phyloP scores from a whole-genome alignment of 2,329 filamentous ascomycete species.

The Coniochaeta sp. region DNA sequence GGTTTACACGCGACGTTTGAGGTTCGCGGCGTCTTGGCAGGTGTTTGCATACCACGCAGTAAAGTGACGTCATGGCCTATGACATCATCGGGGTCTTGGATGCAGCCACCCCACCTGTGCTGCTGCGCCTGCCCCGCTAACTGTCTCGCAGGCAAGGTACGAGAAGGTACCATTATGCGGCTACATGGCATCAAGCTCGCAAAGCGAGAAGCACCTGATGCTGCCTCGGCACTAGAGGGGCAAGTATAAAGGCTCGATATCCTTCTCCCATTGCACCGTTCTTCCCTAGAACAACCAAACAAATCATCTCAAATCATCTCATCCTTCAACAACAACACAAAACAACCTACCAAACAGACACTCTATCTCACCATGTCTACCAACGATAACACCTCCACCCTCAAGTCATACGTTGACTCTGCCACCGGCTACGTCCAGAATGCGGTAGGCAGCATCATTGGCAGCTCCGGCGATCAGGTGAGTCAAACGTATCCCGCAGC shows the following conservation, averaged over 20 bases:
- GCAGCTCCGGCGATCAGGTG: constrained; percentile 57
- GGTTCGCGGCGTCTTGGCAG: no score
- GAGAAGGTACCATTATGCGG: background rate
- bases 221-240: background rate
- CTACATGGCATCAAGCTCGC: background rate
- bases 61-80: background rate
- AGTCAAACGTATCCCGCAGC: constrained; percentile 25
- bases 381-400: constrained; percentile 58
- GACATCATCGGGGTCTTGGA: background rate
- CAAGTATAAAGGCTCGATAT: background rate
- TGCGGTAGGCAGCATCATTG: constrained; percentile 64
- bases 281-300: background rate
- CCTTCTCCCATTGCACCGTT: background rate
- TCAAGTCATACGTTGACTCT: constrained; percentile 70
- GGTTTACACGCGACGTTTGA: no score
- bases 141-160: background rate
- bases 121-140: background rate
- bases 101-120: background rate
- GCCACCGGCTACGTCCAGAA: constrained; percentile 68
- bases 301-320: background rate
- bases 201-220: background rate
- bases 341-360: constrained; percentile 4
- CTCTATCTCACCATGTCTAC: constrained; percentile 27
- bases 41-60: background rate
- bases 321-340: background rate